phyloP scores from a whole-genome alignment of 208 protist genomes.

The Trypanosoma mega region DNA sequence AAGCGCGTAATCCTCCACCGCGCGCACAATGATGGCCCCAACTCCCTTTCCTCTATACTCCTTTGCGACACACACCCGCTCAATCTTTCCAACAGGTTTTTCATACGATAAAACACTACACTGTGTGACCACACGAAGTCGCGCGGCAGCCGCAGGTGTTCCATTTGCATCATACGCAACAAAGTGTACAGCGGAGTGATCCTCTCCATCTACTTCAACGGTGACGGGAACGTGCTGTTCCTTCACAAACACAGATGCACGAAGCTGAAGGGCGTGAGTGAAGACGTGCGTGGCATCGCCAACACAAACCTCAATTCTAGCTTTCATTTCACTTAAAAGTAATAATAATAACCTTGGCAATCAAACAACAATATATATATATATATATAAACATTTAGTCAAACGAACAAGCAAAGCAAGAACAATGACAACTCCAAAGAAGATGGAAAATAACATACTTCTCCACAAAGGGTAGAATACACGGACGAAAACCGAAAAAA shows the following conservation, averaged over 20 bases:
- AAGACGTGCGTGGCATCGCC: slow-evolving; percentile 16
- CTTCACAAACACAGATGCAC: slow-evolving; percentile 29
- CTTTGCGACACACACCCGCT: slow-evolving; percentile 39
- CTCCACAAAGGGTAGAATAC: too few relatives aligned
- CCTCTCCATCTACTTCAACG: slow-evolving; percentile 32
- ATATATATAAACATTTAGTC: slow-evolving; percentile 13
- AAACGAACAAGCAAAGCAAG: background rate
- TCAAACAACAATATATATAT: slow-evolving; percentile 2
- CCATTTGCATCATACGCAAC: slow-evolving; percentile 30
- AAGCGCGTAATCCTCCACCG: slow-evolving; percentile 36
- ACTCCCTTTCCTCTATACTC: slow-evolving; percentile 32
- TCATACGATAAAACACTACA: slow-evolving; percentile 28
- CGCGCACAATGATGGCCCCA: slow-evolving; percentile 30
- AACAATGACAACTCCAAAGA: slow-evolving; percentile 1
- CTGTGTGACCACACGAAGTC: slow-evolving; percentile 5
- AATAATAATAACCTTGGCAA: background rate
- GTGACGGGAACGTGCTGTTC: slow-evolving; percentile 17
- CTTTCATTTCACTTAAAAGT: background rate
- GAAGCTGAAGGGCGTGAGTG: slow-evolving; percentile 22
- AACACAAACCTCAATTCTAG: background rate
- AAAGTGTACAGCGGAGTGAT: slow-evolving; percentile 41
- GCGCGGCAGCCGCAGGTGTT: background rate
- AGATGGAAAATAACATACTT: too few relatives aligned
- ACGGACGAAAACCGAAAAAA: too few relatives aligned
- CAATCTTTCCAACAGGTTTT: slow-evolving; percentile 40